Conservation (phyloP, 1,284 basidiomycete genomes). For the Paramarasmius palmivorus region DNA sequence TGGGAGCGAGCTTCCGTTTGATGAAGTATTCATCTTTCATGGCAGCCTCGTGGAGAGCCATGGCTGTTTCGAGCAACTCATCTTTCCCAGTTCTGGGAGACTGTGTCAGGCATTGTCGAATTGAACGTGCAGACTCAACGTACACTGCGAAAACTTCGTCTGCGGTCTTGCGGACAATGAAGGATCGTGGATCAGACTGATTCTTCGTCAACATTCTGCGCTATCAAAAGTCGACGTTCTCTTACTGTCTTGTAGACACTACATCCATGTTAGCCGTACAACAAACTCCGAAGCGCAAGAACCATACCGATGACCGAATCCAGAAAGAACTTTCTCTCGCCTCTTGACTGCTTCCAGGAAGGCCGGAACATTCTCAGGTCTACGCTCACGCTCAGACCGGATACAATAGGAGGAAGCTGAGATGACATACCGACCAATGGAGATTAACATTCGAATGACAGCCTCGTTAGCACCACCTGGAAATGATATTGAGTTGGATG, state of each 20-base stretch:
- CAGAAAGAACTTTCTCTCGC: constrained; percentile 83
- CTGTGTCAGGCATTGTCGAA: not conserved
- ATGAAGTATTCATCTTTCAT: constrained; percentile 88
- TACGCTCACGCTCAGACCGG: constrained; percentile 24
- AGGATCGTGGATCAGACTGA: constrained; percentile 84
- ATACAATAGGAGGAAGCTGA: not conserved
- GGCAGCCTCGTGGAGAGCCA: constrained; percentile 84
- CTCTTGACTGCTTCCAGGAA: constrained; percentile 85
- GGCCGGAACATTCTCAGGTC: constrained; percentile 80
- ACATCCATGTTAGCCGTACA: not conserved
- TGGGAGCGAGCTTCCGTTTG: constrained; percentile 73
- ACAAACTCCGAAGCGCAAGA: not conserved
- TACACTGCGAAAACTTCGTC: constrained; percentile 87
- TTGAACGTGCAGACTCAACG: constrained; percentile 20
- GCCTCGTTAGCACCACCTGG: constrained; percentile 84
- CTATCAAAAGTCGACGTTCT: constrained; percentile 7
- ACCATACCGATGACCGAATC: constrained; percentile 79
- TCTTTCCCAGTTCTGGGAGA: constrained; percentile 71
- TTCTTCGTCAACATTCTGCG: not conserved
- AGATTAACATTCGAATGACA: constrained; percentile 87
- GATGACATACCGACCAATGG: constrained; percentile 70
- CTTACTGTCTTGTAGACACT: constrained; percentile 81
- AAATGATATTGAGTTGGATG: constrained; percentile 8
- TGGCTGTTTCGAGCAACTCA: constrained; percentile 81
- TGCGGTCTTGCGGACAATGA: constrained; percentile 84